Conservation (phyloP, 2,329 filamentous ascomycete genomes). For the Chalaropsis ovoidea region DNA sequence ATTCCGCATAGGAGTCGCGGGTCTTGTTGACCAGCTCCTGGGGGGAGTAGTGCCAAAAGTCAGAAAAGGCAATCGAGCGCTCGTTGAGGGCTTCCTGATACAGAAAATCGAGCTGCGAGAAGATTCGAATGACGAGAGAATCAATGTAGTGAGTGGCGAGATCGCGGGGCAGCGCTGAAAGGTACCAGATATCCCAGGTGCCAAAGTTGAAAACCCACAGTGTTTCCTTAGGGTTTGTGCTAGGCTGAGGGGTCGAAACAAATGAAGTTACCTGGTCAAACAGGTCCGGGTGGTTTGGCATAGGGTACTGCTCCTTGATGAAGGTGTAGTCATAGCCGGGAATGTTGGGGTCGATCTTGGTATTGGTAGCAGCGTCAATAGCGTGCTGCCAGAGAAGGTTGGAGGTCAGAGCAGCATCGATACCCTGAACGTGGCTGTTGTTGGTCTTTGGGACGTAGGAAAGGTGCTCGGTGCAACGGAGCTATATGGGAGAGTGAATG, state of each 20-base stretch:
- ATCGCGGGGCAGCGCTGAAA: slow-evolving; percentile 39
- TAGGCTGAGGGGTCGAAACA: slow-evolving; percentile 34
- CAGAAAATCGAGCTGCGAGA: slow-evolving; percentile 40
- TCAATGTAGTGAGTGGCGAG: slow-evolving; percentile 35
- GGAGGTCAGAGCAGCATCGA: slow-evolving; percentile 40
- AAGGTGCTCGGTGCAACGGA: slow-evolving; percentile 39
- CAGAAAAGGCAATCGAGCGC: slow-evolving; percentile 39
- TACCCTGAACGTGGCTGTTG: slow-evolving; percentile 31
- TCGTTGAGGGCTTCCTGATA: slow-evolving; percentile 38
- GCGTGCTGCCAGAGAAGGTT: slow-evolving; percentile 42
- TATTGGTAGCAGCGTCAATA: slow-evolving; percentile 31
- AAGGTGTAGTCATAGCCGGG: slow-evolving; percentile 39
- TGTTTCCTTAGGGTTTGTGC: slow-evolving; percentile 37
- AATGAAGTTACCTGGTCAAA: slow-evolving; percentile 39
- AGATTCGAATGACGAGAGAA: slow-evolving; percentile 34
- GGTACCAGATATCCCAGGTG: slow-evolving; percentile 46
- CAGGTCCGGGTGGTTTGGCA: slow-evolving; percentile 36
- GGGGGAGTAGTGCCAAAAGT: slow-evolving; percentile 33
- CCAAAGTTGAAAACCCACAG: slow-evolving; percentile 45
- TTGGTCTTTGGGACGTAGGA: slow-evolving; percentile 38
- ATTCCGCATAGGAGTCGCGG: slow-evolving; percentile 29
- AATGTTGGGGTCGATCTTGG: slow-evolving; percentile 31
- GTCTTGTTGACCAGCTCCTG: slow-evolving; percentile 29
- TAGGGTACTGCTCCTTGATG: slow-evolving; percentile 37
- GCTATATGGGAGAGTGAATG: slow-evolving; percentile 30